Percentiles rank a stretch among this genome's conserved stretches.
phyloP scores from a whole-genome alignment of 257 asterid genomes.

The Avicennia marina region DNA sequence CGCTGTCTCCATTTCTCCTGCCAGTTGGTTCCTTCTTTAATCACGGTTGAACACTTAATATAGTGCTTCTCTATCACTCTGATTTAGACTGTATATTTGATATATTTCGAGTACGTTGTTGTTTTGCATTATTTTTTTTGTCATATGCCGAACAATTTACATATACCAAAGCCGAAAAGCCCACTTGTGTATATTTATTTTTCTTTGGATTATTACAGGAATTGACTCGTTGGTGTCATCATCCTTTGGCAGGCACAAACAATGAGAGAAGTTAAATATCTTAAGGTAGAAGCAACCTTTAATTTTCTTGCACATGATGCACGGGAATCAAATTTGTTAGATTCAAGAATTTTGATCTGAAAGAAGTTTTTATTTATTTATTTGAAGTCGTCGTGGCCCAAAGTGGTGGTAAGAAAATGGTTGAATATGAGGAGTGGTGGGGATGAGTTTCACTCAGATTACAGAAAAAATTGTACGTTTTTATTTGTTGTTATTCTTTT shows the following conservation, averaged over 20 bases:
- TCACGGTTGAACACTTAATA: slow-evolving; percentile 21
- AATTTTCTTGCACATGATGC: neutral
- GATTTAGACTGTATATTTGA: slow-evolving; percentile 25
- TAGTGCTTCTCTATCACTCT: slow-evolving; percentile 18
- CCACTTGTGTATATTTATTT: neutral
- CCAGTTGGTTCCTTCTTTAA: slow-evolving; percentile 40
- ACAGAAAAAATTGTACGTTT: slow-evolving; percentile 31
- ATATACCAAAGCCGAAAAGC: too few species aligned
- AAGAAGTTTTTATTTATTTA: neutral
- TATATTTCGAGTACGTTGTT: slow-evolving; percentile 21
- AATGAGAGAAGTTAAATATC: slow-evolving; percentile 45
- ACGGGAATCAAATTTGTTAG: neutral
- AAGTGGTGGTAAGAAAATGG: slow-evolving; percentile 63
- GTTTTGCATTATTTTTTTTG: neutral
- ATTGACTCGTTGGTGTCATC: slow-evolving; percentile 15
- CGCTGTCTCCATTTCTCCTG: slow-evolving; percentile 57
- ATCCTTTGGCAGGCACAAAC: slow-evolving; percentile 19
- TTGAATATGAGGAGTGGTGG: slow-evolving; percentile 46
- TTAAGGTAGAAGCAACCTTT: slow-evolving; percentile 31
- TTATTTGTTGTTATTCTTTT: neutral
- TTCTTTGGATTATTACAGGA: slow-evolving; percentile 17
- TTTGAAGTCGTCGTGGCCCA: slow-evolving; percentile 70
- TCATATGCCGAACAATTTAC: too few species aligned
- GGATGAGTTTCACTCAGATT: slow-evolving; percentile 65
- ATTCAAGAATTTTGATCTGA: neutral